These are phyloP conservation scores for Prototheca stagnorum DNA, from an alignment of 163 green algal species.

Conservation along the genomic window DNA sequence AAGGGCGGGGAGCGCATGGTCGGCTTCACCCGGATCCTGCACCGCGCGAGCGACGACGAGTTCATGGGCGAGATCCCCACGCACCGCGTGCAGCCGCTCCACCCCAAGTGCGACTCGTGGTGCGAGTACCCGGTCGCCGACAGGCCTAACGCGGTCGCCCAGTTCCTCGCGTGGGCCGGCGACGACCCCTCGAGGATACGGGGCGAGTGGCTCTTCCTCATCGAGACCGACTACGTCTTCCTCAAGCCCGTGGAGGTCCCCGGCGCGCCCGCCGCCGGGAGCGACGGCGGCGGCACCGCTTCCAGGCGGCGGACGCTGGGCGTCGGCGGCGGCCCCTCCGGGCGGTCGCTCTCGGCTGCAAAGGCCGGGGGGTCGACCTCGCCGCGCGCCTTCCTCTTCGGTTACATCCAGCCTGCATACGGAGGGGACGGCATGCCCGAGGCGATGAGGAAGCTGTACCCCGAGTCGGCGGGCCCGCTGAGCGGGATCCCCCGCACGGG, in stretches of 20 bases:
- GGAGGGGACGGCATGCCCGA: conserved; percentile 1
- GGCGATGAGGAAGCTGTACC: conserved; percentile 36
- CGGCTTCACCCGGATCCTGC: conserved; percentile 85
- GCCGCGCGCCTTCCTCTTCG: conserved; percentile 24
- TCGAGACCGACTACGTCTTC: conserved; percentile 93
- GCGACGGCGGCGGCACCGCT: background rate
- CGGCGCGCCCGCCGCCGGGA: no score
- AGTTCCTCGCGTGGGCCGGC: conserved; percentile 55
- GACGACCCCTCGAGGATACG: conserved; percentile 41
- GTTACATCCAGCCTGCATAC: conserved; percentile 38
- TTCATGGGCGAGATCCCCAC: conserved; percentile 59
- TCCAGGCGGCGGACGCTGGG: background rate
- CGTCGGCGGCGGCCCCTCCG: no score
- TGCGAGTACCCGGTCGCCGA: conserved; percentile 90
- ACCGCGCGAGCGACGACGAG: conserved; percentile 64
- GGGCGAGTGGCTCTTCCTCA: conserved; percentile 65
- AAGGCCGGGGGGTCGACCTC: no score
- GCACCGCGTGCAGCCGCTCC: conserved; percentile 47
- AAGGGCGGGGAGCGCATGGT: conserved; percentile 29
- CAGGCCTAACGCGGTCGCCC: conserved; percentile 66
- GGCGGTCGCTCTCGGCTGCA: no score
- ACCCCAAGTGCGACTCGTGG: conserved; percentile 75
- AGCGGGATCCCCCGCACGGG: conserved; percentile 48
- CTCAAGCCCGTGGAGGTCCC: conserved; percentile 54
- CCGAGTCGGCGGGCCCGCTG: conserved; percentile 10